Evolutionary conservation across 352 stramenopile species (phyloP).

Genomic region (Phytophthora sansomeana): DNA sequence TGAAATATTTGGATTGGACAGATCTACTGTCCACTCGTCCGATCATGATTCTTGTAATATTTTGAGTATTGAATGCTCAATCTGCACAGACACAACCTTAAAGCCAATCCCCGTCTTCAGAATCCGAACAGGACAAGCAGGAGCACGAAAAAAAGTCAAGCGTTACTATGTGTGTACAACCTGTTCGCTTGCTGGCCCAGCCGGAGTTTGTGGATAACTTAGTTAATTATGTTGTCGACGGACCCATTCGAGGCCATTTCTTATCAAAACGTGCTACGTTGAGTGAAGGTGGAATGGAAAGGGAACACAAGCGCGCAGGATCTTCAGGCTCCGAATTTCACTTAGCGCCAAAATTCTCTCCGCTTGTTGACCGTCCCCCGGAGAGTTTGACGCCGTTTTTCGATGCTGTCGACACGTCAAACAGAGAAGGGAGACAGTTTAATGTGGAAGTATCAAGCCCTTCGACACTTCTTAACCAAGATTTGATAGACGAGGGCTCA

Average conservation of each 20-base stretch:
- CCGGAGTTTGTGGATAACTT: slow-evolving; percentile 71
- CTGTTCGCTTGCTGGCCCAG: slow-evolving; percentile 61
- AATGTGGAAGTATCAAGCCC: slow-evolving; percentile 21
- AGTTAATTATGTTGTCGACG: slow-evolving; percentile 64
- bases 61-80: slow-evolving; percentile 53
- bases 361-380: slow-evolving; percentile 14
- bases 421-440: slow-evolving; percentile 27
- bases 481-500: background rate
- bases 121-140: slow-evolving; percentile 7
- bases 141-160: slow-evolving; percentile 39
- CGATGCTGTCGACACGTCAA: slow-evolving; percentile 61
- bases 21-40: slow-evolving; percentile 17
- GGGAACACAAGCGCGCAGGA: slow-evolving; percentile 19
- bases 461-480: background rate
- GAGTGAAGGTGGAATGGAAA: slow-evolving; percentile 14
- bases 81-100: slow-evolving; percentile 31
- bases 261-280: slow-evolving; percentile 28
- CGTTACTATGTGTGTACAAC: slow-evolving; percentile 54
- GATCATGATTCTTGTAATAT: slow-evolving; percentile 38
- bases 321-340: slow-evolving; percentile 34
- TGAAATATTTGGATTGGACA: slow-evolving; percentile 68
- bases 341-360: slow-evolving; percentile 30
- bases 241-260: slow-evolving; percentile 57
- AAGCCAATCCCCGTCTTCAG: slow-evolving; percentile 1
- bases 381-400: slow-evolving; percentile 68